Evolutionary conservation across 2,329 filamentous ascomycete genomes (phyloP).

Genomic region (Exophiala spinifera): DNA sequence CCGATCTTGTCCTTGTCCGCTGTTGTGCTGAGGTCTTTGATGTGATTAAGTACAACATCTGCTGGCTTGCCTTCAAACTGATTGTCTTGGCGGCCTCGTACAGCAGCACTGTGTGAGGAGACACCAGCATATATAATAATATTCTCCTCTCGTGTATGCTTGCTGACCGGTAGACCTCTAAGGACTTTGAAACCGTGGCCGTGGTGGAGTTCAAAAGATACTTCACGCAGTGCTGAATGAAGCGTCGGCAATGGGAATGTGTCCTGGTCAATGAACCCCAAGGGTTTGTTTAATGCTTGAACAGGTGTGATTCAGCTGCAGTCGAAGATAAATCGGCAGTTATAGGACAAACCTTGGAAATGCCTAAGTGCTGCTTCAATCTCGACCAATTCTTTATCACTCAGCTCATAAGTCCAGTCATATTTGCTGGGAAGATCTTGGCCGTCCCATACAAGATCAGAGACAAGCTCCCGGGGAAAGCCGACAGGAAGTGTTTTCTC

Average conservation of each 20-base stretch:
- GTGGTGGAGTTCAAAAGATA: constrained; percentile 39
- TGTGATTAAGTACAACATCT: constrained; percentile 57
- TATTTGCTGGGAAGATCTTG: constrained; percentile 37
- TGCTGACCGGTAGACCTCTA: constrained; percentile 39
- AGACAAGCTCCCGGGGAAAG: constrained; percentile 42
- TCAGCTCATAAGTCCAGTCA: constrained; percentile 46
- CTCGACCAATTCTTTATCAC: constrained; percentile 44
- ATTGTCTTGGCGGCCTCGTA: constrained; percentile 43
- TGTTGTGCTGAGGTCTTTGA: constrained; percentile 57
- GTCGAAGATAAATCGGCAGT: neutral
- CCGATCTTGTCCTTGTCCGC: constrained; percentile 40
- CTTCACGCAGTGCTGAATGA: constrained; percentile 31
- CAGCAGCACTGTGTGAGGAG: constrained; percentile 41
- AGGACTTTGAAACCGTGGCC: constrained; percentile 47
- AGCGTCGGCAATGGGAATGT: constrained; percentile 44
- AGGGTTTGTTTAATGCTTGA: constrained; percentile 33
- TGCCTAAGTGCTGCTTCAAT: constrained; percentile 42
- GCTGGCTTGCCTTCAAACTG: constrained; percentile 45
- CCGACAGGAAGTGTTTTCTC: constrained; percentile 36
- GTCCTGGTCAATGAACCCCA: constrained; percentile 44
- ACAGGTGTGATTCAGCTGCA: no score
- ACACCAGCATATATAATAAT: constrained; percentile 44
- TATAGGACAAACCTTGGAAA: constrained; percentile 39
- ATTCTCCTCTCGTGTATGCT: constrained; percentile 38
- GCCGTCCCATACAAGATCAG: constrained; percentile 49